Evolutionary conservation across 2,329 filamentous ascomycete genomes (phyloP), one percentile per base, ranked within the genome.

Genomic region (Claviceps purpurea): DNA sequence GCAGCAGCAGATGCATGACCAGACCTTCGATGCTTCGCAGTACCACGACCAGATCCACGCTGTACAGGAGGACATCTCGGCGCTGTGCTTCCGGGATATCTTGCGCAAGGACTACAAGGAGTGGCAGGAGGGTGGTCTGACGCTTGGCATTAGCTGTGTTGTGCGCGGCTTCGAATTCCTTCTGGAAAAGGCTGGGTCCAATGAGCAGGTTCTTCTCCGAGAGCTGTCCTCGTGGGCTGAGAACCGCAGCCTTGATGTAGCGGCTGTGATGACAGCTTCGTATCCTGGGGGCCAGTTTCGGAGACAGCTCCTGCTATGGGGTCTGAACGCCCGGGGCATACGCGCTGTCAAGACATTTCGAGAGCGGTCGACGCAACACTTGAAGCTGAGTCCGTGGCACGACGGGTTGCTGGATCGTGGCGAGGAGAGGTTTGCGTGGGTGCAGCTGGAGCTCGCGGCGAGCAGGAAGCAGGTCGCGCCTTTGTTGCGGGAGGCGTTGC

Each of bases 21-120:
- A 60, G 39, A 8, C 55, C 53, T 87, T 81, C 59, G 70, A 79
- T 52, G 71, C 78, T 6, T 64, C 69, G 0, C 62, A 55, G 3
- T 87, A 83, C 64, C 87, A 78, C 62, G 64, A 74, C 4, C 69
- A 78, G 52, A 74, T 90, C 26, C 71, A 73, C 1, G 66, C 66
- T 5, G 82, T 86, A 5, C 90, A 90, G 65, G 76, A 80, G 56
- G 78, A 89, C 57, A 74, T 93, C 50, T 77, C 75, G 2, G 58
- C 62, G 0, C 68, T 93, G 46, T 70, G 68, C 40, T 66, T 89
- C 57, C 69, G 75, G 22, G 87, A 90, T 58, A 76, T 90, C 41
- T 67, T 91, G 50, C 75, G 85, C 56, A 91, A 91, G 65, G 87
- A 94, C 68, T 94, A 90, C 68, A 94, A 94, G 69, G 76, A 86